These are phyloP conservation scores for Paraglomus occultum DNA, from an alignment of 192 early-diverging fungal species.

Conservation along the genomic window DNA sequence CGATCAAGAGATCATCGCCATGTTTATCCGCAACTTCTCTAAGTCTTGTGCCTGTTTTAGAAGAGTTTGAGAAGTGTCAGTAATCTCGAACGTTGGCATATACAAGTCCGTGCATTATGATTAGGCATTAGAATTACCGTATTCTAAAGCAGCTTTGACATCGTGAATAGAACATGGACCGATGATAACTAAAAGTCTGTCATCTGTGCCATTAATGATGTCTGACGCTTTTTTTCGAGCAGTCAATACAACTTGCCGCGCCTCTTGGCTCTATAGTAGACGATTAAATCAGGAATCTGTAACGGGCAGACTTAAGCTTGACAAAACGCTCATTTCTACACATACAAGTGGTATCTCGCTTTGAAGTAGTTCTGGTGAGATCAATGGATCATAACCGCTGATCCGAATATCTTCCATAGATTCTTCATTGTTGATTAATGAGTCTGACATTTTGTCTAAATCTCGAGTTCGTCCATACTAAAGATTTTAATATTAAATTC, in stretches of 20 bases:
- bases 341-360: constrained; percentile 78
- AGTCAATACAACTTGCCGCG: constrained; percentile 41
- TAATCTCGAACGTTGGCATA: no score
- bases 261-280: constrained; percentile 36
- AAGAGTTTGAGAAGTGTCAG: no score
- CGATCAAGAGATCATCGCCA: constrained; percentile 75
- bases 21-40: constrained; percentile 53
- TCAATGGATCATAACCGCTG: constrained; percentile 81
- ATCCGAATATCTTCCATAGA: constrained; percentile 86
- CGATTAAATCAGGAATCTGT: no score
- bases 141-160: constrained; percentile 78
- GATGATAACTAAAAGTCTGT: constrained; percentile 86
- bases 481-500: no score
- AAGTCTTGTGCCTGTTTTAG: no score
- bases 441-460: no score
- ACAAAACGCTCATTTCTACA: no score
- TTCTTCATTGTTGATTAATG: no score
- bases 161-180: constrained; percentile 99
- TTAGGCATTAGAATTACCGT: constrained; percentile 67
- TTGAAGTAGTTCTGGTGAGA: constrained; percentile 89
- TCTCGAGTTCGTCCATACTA: no score
- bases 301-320: no score
- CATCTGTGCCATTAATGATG: constrained; percentile 78
- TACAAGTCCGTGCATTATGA: no score
- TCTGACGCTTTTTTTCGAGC: constrained; percentile 63